These are phyloP conservation scores for Debaryomyces psychrophilus DNA, from an alignment of 1,139 yeast genomes.

Conservation along the genomic window DNA sequence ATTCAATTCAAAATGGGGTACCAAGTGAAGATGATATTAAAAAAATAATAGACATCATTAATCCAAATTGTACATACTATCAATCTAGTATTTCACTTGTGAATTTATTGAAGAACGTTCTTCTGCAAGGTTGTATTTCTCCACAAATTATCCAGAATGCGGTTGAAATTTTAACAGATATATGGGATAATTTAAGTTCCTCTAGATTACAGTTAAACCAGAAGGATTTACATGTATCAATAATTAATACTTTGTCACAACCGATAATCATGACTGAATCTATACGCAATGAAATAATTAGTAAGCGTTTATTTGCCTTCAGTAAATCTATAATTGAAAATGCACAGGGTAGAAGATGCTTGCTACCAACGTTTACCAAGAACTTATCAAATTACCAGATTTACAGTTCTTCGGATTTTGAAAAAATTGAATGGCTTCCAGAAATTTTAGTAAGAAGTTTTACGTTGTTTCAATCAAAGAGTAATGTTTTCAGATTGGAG, in stretches of 20 bases:
- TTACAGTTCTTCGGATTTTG: slow-evolving; percentile 32
- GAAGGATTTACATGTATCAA: slow-evolving; percentile 57
- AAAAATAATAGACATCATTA: slow-evolving; percentile 19
- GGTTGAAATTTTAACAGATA: slow-evolving; percentile 35
- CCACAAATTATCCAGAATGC: slow-evolving; percentile 18
- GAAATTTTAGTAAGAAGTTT: slow-evolving; percentile 51
- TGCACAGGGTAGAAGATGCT: slow-evolving; percentile 66
- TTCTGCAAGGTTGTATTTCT: slow-evolving; percentile 7
- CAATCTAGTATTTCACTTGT: slow-evolving; percentile 31
- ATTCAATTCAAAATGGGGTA: slow-evolving; percentile 7
- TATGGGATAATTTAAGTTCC: slow-evolving; percentile 64
- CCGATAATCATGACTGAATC: slow-evolving; percentile 25
- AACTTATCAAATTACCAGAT: slow-evolving; percentile 47
- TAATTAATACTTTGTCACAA: slow-evolving; percentile 51
- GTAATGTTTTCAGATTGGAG: slow-evolving; percentile 64
- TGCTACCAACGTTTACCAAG: slow-evolving; percentile 62
- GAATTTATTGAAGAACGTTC: slow-evolving; percentile 16
- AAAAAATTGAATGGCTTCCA: slow-evolving; percentile 54
- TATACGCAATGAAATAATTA: slow-evolving; percentile 24
- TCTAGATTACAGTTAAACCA: slow-evolving; percentile 70
- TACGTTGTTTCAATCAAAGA: slow-evolving; percentile 55
- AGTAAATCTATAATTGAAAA: slow-evolving; percentile 49
- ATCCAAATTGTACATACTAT: slow-evolving; percentile 28
- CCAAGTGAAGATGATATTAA: slow-evolving; percentile 12
- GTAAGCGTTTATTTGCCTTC: slow-evolving; percentile 36